A percentile compares a stretch with the other conserved stretches of the same genome.
Conservation (phyloP, 306 rosid species). For the Vigna nakashimae region DNA sequence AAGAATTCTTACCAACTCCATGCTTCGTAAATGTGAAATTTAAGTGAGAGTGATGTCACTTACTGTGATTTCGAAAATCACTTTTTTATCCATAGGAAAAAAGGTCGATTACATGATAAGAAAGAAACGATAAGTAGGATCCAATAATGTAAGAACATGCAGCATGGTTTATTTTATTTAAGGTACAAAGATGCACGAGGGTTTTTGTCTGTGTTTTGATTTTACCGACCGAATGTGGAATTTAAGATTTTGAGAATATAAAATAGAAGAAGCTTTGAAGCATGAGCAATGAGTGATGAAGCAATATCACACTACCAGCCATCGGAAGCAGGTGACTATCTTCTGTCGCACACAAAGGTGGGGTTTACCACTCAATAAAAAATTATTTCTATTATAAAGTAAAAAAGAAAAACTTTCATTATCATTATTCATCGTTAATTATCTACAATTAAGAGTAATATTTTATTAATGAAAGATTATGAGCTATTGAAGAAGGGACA, state of each 20-base stretch:
- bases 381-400: neutral
- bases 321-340: neutral
- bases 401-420: neutral
- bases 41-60: too few species aligned
- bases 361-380: neutral
- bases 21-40: too few species aligned
- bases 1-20: too few species aligned
- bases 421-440: too few species aligned
- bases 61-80: too few species aligned
- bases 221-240: slow-evolving; percentile 36
- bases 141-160: slow-evolving; percentile 20
- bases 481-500: neutral
- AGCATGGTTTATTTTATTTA: neutral
- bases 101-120: neutral
- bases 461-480: neutral
- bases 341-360: neutral
- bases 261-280: neutral
- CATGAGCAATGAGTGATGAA: too few species aligned
- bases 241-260: slow-evolving; percentile 17
- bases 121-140: slow-evolving; percentile 9
- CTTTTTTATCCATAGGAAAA: too few species aligned
- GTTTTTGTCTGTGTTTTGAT: slow-evolving; percentile 22
- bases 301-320: slow-evolving; percentile 22
- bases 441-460: too few species aligned
- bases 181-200: slow-evolving; percentile 4